phyloP scores from a whole-genome alignment of 2,329 filamentous ascomycete genomes.

The Fonsecaea erecta region DNA sequence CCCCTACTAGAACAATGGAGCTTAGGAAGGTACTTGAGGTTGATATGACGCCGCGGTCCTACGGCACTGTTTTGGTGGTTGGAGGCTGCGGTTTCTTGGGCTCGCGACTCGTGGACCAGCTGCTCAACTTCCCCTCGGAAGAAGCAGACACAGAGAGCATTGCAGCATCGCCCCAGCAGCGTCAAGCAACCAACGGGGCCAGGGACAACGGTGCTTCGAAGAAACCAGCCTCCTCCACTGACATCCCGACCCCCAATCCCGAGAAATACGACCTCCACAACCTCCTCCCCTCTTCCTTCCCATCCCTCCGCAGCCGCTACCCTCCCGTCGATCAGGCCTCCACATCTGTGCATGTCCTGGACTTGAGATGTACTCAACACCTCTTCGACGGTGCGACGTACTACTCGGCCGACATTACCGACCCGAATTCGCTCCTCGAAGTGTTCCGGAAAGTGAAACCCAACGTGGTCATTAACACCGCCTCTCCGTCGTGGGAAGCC shows the following conservation, averaged over 20 bases:
- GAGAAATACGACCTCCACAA: constrained; percentile 23
- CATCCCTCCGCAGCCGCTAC: constrained; percentile 47
- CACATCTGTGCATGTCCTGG: constrained; percentile 68
- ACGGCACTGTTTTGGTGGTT: constrained; percentile 76
- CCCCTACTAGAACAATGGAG: constrained; percentile 16
- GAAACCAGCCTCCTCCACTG: background rate
- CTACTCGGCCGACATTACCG: constrained; percentile 78
- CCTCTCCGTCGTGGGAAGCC: constrained; percentile 65
- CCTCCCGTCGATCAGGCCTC: constrained; percentile 49
- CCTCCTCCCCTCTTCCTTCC: constrained; percentile 46
- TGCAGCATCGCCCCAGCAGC: constrained; percentile 3
- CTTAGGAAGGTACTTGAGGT: background rate
- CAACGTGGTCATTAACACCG: constrained; percentile 88
- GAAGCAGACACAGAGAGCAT: constrained; percentile 9
- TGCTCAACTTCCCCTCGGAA: constrained; percentile 64
- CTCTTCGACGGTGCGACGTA: constrained; percentile 67
- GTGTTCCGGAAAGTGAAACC: constrained; percentile 71
- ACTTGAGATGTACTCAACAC: constrained; percentile 73
- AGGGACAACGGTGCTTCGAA: constrained; percentile 42
- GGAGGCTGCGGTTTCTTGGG: constrained; percentile 85
- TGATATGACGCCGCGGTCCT: constrained; percentile 44
- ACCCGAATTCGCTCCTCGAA: constrained; percentile 62
- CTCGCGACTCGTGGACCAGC: constrained; percentile 77
- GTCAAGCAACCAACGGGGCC: constrained; percentile 23
- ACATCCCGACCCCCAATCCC: constrained; percentile 43